Conservation (phyloP, 306 rosid genomes). For the Alnus rubra region DNA sequence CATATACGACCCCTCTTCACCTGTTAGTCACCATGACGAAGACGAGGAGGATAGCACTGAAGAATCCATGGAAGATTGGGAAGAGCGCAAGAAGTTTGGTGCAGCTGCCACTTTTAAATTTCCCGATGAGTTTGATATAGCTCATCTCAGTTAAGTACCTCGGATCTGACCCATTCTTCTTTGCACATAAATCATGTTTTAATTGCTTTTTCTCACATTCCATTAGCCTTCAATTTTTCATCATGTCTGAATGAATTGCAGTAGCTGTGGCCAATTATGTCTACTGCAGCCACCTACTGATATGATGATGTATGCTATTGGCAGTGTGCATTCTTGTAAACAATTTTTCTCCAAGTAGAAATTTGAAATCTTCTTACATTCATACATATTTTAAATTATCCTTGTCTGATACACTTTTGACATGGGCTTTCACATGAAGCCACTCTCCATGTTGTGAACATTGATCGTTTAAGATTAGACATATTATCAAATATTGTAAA, state of each 20-base stretch:
- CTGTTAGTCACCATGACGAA: constrained; percentile 20
- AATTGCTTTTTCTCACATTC: not conserved
- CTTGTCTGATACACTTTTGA: not conserved
- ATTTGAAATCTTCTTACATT: not conserved
- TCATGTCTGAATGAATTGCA: not conserved
- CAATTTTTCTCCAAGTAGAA: not conserved
- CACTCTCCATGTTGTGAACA: too few species aligned
- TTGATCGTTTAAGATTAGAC: too few species aligned
- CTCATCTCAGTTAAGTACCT: constrained; percentile 46
- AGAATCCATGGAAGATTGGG: constrained; percentile 39
- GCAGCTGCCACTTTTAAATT: constrained; percentile 73
- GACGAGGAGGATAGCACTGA: constrained; percentile 49
- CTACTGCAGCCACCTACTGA: not conserved
- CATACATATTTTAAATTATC: too few species aligned
- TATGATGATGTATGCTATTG: not conserved
- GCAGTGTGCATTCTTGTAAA: not conserved
- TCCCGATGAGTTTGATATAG: constrained; percentile 32
- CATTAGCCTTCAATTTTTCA: not conserved
- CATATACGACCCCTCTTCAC: constrained; percentile 52
- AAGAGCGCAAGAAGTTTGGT: constrained; percentile 71
- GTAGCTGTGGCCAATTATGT: not conserved
- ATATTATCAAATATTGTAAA: too few species aligned
- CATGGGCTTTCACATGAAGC: not conserved
- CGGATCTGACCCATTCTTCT: not conserved
- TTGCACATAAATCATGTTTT: not conserved